Evolutionary conservation across 1,139 yeast genomes (phyloP).

Genomic region (Geotrichum cucujoidarum): DNA sequence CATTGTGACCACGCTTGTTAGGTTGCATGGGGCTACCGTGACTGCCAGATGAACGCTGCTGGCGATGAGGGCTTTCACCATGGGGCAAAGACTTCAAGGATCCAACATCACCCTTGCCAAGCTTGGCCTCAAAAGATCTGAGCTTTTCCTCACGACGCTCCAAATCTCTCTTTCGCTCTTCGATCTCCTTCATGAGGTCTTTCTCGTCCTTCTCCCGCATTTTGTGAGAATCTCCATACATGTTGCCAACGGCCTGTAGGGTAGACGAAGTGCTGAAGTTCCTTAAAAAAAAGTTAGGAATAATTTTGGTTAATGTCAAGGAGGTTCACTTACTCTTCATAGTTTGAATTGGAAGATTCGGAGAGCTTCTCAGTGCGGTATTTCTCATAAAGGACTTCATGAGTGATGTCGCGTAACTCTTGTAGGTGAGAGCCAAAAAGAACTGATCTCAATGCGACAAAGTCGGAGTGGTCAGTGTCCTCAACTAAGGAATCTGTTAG

Average conservation of each 20-base stretch:
- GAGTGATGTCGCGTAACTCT: constrained; percentile 89
- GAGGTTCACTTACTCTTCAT: constrained; percentile 11
- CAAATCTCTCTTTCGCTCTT: constrained; percentile 41
- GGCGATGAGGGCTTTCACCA: background rate
- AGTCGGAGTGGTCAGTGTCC: constrained; percentile 79
- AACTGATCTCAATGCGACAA: constrained; percentile 75
- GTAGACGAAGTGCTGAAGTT: constrained; percentile 7
- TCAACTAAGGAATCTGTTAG: constrained; percentile 44
- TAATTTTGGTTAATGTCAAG: background rate
- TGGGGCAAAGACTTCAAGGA: background rate
- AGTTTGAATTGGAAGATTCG: constrained; percentile 21
- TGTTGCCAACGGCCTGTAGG: constrained; percentile 23
- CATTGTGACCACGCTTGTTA: constrained; percentile 4
- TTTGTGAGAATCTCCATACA: constrained; percentile 30
- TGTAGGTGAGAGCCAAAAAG: constrained; percentile 87
- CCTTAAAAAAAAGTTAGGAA: background rate
- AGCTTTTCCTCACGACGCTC: constrained; percentile 77
- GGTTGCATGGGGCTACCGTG: background rate
- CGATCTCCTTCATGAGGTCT: constrained; percentile 69
- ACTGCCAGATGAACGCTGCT: constrained; percentile 1
- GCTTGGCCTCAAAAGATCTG: constrained; percentile 65
- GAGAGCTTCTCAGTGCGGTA: constrained; percentile 88
- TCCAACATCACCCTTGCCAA: constrained; percentile 36
- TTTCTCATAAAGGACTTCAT: constrained; percentile 83
- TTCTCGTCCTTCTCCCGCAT: constrained; percentile 46